phyloP scores from a whole-genome alignment of 2,329 filamentous ascomycete species.

The Tricladium varicosporioides region DNA sequence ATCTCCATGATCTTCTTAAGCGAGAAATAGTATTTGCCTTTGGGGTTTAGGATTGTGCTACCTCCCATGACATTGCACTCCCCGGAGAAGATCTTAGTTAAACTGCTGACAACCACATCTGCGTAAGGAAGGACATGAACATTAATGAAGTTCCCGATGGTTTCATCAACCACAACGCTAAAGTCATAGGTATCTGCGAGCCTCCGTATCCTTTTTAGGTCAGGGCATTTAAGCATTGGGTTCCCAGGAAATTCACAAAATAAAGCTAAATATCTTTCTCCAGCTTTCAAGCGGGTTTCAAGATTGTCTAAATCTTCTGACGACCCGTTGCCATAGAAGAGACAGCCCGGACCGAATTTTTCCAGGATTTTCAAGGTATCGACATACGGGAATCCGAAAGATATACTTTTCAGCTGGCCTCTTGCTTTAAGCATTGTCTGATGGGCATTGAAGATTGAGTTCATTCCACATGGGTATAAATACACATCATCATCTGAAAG shows the following conservation, averaged over 20 bases:
- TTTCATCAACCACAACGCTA: conserved; percentile 90
- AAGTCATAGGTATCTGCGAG: conserved; percentile 86
- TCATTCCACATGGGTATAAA: conserved; percentile 89
- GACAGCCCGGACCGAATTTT: conserved; percentile 87
- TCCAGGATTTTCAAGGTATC: conserved; percentile 93
- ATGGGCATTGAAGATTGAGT: conserved; percentile 88
- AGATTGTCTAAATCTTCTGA: conserved; percentile 79
- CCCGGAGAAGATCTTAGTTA: conserved; percentile 96
- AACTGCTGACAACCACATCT: conserved; percentile 88
- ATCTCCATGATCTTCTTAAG: conserved; percentile 65
- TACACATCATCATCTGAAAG: conserved; percentile 87
- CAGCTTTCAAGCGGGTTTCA: conserved; percentile 65
- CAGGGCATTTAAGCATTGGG: conserved; percentile 79
- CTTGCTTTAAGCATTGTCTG: conserved; percentile 66
- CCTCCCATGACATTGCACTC: conserved; percentile 99
- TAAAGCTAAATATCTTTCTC: conserved; percentile 76
- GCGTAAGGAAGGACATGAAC: conserved; percentile 87
- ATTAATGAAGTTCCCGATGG: conserved; percentile 94
- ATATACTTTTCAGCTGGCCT: conserved; percentile 71
- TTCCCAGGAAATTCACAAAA: conserved; percentile 97
- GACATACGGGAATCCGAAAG: conserved; percentile 96
- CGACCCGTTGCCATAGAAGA: conserved; percentile 84
- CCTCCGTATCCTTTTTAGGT: conserved; percentile 75
- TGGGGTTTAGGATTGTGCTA: conserved; percentile 62
- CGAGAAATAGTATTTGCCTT: conserved; percentile 64